Evolutionary conservation across 2,329 filamentous ascomycete species (phyloP).

Genomic region (Monascus ruber): DNA sequence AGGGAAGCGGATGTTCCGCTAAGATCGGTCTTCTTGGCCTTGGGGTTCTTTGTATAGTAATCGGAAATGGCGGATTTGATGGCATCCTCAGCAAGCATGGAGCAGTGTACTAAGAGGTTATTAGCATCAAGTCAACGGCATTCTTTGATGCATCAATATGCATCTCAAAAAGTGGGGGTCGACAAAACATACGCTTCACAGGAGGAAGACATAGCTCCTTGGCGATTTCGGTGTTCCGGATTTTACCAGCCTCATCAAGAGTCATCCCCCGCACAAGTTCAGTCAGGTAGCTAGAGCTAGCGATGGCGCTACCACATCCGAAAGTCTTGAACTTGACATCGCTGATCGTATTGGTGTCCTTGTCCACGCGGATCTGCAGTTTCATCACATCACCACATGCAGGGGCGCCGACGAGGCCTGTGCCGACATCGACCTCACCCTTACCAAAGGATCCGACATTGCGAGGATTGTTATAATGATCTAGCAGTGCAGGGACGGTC

Average conservation of each 20-base stretch:
- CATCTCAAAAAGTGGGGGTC: not conserved
- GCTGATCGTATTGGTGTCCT: slow-evolving; percentile 72
- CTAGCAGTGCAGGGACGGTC: slow-evolving; percentile 43
- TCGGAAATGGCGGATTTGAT: slow-evolving; percentile 87
- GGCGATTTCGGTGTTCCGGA: slow-evolving; percentile 96
- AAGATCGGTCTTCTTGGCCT: slow-evolving; percentile 60
- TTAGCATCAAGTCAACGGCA: slow-evolving; percentile 4
- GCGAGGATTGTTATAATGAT: slow-evolving; percentile 70
- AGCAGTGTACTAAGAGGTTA: slow-evolving; percentile 60
- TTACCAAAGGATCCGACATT: slow-evolving; percentile 74
- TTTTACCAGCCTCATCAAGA: slow-evolving; percentile 79
- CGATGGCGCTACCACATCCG: slow-evolving; percentile 88
- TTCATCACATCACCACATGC: slow-evolving; percentile 92
- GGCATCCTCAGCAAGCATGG: slow-evolving; percentile 83
- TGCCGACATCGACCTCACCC: slow-evolving; percentile 71
- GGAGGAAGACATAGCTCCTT: slow-evolving; percentile 90
- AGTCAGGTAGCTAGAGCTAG: slow-evolving; percentile 86
- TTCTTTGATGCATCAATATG: not conserved
- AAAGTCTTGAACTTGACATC: slow-evolving; percentile 99
- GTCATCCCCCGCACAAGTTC: slow-evolving; percentile 94
- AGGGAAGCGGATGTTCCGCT: slow-evolving; percentile 61
- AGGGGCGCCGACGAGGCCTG: slow-evolving; percentile 81
- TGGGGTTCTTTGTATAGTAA: slow-evolving; percentile 85
- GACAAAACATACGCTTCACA: slow-evolving; percentile 59
- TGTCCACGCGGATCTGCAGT: slow-evolving; percentile 85